These are phyloP conservation scores for Voacanga thouarsii DNA, from an alignment of 257 asterid species.

Conservation along the genomic window DNA sequence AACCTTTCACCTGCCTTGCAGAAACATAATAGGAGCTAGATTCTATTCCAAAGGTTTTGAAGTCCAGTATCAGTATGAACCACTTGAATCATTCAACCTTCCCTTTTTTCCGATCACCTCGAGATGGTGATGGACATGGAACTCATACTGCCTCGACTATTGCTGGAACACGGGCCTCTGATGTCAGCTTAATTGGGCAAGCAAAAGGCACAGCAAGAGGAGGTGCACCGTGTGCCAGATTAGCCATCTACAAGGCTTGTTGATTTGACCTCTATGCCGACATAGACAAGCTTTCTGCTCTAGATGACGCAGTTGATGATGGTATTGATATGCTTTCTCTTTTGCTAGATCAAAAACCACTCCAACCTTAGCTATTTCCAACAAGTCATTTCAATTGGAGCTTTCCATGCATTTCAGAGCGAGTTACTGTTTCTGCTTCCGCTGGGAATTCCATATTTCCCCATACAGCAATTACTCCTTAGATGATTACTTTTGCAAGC, in stretches of 20 bases:
- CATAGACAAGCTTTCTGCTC: conserved; percentile 56
- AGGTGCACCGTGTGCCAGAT: conserved; percentile 58
- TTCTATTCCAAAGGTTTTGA: conserved; percentile 41
- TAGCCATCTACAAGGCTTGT: conserved; percentile 64
- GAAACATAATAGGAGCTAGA: conserved; percentile 61
- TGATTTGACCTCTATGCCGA: conserved; percentile 49
- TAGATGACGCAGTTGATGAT: conserved; percentile 60
- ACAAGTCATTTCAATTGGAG: conserved; percentile 51
- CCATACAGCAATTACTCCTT: conserved; percentile 48
- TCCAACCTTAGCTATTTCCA: conserved; percentile 28
- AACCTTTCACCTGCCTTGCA: conserved; percentile 20
- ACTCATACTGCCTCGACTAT: conserved; percentile 71
- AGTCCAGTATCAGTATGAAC: conserved; percentile 26
- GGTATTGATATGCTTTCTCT: conserved; percentile 22
- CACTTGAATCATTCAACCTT: conserved; percentile 39
- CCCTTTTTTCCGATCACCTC: conserved; percentile 50
- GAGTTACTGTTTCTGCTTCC: conserved; percentile 60
- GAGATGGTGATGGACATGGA: conserved; percentile 70
- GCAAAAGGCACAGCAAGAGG: conserved; percentile 64
- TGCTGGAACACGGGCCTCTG: conserved; percentile 44
- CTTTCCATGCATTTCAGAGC: conserved; percentile 64
- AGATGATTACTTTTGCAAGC: conserved; percentile 70
- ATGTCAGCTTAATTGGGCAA: conserved; percentile 52
- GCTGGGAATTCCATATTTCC: conserved; percentile 46
- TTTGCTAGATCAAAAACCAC: conserved; percentile 52